phyloP scores from a whole-genome alignment of 805 yeast species.

The Kuraishia floccosa region DNA sequence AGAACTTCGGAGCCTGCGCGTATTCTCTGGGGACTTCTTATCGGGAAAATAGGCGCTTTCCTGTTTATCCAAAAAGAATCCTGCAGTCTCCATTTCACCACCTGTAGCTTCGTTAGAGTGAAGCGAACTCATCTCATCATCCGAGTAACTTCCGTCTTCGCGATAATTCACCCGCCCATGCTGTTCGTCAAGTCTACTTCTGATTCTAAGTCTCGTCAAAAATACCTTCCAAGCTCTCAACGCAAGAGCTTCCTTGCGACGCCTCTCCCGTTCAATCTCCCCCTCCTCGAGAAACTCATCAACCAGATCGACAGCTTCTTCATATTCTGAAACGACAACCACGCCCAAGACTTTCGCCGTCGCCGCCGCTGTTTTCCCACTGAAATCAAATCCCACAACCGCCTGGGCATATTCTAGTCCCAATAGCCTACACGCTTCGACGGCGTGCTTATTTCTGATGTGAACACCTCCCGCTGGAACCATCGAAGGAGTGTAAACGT shows the following conservation, averaged over 20 bases:
- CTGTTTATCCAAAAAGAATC: constrained; percentile 4
- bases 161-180: constrained; percentile 30
- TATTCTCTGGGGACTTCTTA: not conserved
- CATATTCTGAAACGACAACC: constrained; percentile 51
- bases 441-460: constrained; percentile 40
- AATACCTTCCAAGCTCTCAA: constrained; percentile 42
- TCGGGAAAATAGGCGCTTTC: constrained; percentile 2
- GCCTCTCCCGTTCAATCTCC: constrained; percentile 30
- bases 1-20: constrained; percentile 3
- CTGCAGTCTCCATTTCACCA: constrained; percentile 5
- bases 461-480: constrained; percentile 71
- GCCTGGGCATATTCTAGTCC: constrained; percentile 80
- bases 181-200: constrained; percentile 28
- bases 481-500: constrained; percentile 69
- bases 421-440: constrained; percentile 59
- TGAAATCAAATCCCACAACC: constrained; percentile 75
- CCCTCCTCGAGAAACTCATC: constrained; percentile 37
- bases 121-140: constrained; percentile 2
- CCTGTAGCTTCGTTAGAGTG: constrained; percentile 4
- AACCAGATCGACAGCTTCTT: constrained; percentile 47
- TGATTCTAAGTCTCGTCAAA: constrained; percentile 36
- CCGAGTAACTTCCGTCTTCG: constrained; percentile 3
- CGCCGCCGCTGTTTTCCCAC: constrained; percentile 22
- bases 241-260: constrained; percentile 34
- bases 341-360: constrained; percentile 67